Evolutionary conservation across 768 basidiomycete genomes (phyloP).

Genomic region (Phylloporus arenicola): DNA sequence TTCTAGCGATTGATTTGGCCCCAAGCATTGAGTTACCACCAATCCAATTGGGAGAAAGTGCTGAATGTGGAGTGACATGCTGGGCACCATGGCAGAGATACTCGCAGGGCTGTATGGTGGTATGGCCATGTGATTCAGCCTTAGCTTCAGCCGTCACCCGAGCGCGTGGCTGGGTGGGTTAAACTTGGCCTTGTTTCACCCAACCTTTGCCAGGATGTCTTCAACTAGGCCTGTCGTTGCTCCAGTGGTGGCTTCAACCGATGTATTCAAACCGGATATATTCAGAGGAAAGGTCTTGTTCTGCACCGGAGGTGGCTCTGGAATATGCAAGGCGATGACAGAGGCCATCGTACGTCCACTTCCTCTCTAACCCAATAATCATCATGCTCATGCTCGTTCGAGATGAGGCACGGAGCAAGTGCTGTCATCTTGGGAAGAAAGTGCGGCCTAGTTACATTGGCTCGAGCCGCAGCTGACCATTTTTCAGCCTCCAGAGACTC

Average conservation of each 20-base stretch:
- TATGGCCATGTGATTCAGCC: too few species aligned
- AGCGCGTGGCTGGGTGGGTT: too few species aligned
- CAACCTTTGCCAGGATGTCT: too few species aligned
- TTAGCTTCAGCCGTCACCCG: too few species aligned
- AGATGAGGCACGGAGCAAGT: slow-evolving; percentile 82
- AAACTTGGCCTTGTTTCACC: too few species aligned
- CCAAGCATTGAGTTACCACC: too few species aligned
- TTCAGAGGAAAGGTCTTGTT: slow-evolving; percentile 90
- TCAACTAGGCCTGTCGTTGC: slow-evolving; percentile 36
- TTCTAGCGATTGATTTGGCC: too few species aligned
- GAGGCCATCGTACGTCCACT: slow-evolving; percentile 60
- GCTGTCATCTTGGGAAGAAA: slow-evolving; percentile 84
- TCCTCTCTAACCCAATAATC: not conserved
- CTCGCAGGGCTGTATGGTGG: too few species aligned
- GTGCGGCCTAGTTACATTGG: slow-evolving; percentile 38
- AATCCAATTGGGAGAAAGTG: too few species aligned
- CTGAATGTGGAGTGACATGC: too few species aligned
- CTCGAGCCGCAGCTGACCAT: not conserved
- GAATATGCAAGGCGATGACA: slow-evolving; percentile 88
- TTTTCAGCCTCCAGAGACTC: slow-evolving; percentile 62
- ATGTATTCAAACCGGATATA: slow-evolving; percentile 71
- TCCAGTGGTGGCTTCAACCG: slow-evolving; percentile 47
- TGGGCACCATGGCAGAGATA: too few species aligned
- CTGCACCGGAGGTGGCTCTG: slow-evolving; percentile 89
- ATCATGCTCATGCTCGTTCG: not conserved